These are phyloP conservation scores for Acacia concinna DNA, from an alignment of 331 rosid species.

Conservation along the genomic window DNA sequence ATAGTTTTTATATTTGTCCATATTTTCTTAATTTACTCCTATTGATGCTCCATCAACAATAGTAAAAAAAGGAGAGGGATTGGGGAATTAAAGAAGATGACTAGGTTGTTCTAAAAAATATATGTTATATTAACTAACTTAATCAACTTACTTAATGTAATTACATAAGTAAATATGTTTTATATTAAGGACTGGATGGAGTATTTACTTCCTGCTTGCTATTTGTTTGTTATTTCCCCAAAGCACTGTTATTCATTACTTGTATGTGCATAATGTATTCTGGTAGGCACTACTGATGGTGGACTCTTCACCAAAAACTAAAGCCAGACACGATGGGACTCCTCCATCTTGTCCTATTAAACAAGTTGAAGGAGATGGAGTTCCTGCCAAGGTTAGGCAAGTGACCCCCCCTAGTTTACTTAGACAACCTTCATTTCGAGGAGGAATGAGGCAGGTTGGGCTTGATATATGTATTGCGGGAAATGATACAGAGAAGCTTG, in stretches of 20 bases:
- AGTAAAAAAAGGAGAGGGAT: no score
- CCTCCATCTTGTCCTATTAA: constrained; percentile 57
- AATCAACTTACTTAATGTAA: no score
- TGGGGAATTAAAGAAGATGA: no score
- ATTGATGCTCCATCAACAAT: no score
- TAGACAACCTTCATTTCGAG: constrained; percentile 64
- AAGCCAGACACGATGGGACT: constrained; percentile 63
- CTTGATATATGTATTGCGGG: constrained; percentile 53
- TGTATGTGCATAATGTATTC: constrained; percentile 16
- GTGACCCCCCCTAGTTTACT: constrained; percentile 73
- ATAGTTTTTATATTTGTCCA: no score
- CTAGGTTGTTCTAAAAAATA: no score
- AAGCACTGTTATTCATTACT: constrained; percentile 7
- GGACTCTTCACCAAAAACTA: constrained; percentile 65
- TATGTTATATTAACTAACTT: no score
- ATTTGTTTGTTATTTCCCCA: constrained; percentile 15
- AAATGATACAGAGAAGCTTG: constrained; percentile 40
- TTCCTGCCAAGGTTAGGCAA: constrained; percentile 68
- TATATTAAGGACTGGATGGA: no score
- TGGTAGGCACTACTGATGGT: constrained; percentile 55
- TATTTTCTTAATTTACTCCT: no score
- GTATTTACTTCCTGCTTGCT: neutral
- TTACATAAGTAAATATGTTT: no score
- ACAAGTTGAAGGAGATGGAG: constrained; percentile 71
- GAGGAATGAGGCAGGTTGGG: constrained; percentile 59